Evolutionary conservation across 75 land plant genomes (phyloP).

Genomic region (Chamaecyparis obtusa): DNA sequence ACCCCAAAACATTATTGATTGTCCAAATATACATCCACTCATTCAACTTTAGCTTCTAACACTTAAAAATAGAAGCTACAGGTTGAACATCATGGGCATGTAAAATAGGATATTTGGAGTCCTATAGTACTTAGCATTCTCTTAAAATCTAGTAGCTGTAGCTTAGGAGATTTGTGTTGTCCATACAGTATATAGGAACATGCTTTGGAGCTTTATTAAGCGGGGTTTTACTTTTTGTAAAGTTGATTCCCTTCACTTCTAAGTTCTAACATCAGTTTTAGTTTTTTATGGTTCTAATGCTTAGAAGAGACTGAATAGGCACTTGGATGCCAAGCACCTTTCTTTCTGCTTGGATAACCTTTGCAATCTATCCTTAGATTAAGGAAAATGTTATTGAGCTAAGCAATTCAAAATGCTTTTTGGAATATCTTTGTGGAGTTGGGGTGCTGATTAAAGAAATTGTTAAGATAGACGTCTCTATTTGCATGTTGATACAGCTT

Average conservation of each 20-base stretch:
- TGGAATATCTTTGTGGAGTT: neutral
- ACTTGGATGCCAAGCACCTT: neutral
- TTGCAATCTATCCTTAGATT: neutral
- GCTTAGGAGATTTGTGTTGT: neutral
- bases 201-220: neutral
- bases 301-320: neutral
- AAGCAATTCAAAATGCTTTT: neutral
- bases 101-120: neutral
- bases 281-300: neutral
- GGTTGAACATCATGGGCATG: neutral
- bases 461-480: neutral
- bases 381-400: neutral
- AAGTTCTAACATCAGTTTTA: neutral
- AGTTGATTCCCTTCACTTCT: neutral
- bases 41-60: neutral
- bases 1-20: neutral
- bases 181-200: neutral
- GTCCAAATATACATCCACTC: neutral
- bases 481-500: neutral
- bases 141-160: neutral
- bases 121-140: neutral
- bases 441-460: neutral
- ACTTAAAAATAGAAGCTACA: neutral
- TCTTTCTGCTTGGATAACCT: neutral
- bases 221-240: neutral